Percentiles rank a stretch among this genome's conserved stretches.
Conservation (phyloP, 257 asterid genomes). For the Craterostigma plantagineum region DNA sequence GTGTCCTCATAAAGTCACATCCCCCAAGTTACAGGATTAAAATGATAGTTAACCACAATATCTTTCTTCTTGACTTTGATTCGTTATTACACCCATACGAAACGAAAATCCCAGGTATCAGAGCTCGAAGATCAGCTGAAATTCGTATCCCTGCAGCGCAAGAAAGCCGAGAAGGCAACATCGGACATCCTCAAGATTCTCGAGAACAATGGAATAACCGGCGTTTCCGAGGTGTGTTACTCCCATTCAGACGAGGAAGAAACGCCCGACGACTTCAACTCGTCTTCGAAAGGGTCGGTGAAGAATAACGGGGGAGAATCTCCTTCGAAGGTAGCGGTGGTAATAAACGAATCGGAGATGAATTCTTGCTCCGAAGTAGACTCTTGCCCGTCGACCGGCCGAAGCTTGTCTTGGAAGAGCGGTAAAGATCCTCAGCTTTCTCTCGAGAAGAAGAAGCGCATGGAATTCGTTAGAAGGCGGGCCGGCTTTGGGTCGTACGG, state of each 20-base stretch:
- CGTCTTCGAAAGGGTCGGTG: constrained; percentile 16
- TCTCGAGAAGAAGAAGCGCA: constrained; percentile 35
- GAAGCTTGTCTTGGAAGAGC: constrained; percentile 85
- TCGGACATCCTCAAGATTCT: constrained; percentile 61
- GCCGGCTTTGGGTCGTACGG: constrained; percentile 34
- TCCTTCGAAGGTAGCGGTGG: constrained; percentile 17
- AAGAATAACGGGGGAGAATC: constrained; percentile 17
- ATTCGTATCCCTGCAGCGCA: too few relatives aligned
- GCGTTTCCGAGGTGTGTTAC: too few relatives aligned
- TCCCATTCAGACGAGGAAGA: constrained; percentile 57
- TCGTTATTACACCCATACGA: not conserved
- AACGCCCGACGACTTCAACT: constrained; percentile 15
- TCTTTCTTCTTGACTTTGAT: too few relatives aligned
- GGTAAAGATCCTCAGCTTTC: constrained; percentile 34
- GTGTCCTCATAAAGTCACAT: too few relatives aligned
- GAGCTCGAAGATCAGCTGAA: constrained; percentile 87
- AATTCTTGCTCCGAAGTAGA: constrained; percentile 63
- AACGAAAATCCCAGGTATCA: constrained; percentile 39
- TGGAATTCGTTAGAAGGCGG: constrained; percentile 44
- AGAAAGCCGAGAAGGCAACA: constrained; percentile 94
- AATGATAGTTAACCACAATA: too few relatives aligned
- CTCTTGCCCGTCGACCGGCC: constrained; percentile 50
- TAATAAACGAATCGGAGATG: constrained; percentile 32
- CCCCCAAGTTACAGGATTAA: too few relatives aligned
- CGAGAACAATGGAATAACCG: constrained; percentile 50